A percentile compares a stretch with the other conserved stretches of the same genome.
These are phyloP conservation scores for Pythium rishiriense DNA, from an alignment of 352 stramenopile genomes.

Conservation along the genomic window DNA sequence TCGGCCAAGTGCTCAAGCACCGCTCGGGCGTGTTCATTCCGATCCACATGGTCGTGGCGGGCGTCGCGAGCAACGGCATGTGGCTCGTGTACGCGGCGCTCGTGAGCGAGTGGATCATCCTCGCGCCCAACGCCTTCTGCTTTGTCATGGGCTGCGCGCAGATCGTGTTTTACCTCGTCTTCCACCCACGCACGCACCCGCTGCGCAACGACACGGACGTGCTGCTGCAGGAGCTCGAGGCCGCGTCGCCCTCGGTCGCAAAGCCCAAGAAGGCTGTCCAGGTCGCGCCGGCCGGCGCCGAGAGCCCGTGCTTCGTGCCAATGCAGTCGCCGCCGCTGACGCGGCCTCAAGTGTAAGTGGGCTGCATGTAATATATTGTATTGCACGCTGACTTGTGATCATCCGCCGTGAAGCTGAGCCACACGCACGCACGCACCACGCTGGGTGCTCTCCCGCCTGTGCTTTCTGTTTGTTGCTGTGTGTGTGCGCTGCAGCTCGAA, in stretches of 20 bases:
- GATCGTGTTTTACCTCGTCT: constrained; percentile 24
- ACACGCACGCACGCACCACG: too few relatives aligned
- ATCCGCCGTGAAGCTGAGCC: neutral
- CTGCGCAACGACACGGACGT: constrained; percentile 1
- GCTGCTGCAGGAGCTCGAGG: constrained; percentile 16
- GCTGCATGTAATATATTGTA: constrained; percentile 1
- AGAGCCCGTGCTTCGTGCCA: constrained; percentile 21
- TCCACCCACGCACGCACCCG: constrained; percentile 20
- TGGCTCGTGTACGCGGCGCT: constrained; percentile 23
- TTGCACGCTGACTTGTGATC: too few relatives aligned
- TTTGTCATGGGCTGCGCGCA: constrained; percentile 20
- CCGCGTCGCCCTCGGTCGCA: neutral
- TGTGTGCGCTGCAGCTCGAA: neutral
- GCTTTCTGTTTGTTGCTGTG: neutral
- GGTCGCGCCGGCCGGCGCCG: neutral
- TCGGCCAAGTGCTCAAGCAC: constrained; percentile 26
- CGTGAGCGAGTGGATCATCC: constrained; percentile 26
- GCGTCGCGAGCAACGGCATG: constrained; percentile 20
- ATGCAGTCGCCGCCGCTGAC: constrained; percentile 18
- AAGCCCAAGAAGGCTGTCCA: constrained; percentile 3
- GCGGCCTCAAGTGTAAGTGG: constrained; percentile 4
- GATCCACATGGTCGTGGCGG: constrained; percentile 26
- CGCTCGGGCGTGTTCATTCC: constrained; percentile 22
- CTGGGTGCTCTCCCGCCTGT: too few relatives aligned
- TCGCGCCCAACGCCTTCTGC: constrained; percentile 23